phyloP scores from a whole-genome alignment of 2,329 filamentous ascomycete species.

The Microsporum audouinii region DNA sequence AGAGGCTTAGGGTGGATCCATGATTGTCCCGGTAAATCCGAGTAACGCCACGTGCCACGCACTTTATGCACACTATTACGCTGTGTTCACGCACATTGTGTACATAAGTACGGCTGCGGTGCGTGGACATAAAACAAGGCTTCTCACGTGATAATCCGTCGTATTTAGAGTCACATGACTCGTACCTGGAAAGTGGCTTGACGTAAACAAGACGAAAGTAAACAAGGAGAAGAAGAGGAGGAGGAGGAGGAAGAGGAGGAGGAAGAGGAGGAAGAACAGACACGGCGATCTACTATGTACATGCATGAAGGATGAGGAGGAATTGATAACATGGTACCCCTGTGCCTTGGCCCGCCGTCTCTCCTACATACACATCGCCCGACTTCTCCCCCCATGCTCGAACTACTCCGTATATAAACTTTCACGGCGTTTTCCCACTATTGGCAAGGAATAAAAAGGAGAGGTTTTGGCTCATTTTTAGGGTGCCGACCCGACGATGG shows the following conservation, averaged over 20 bases:
- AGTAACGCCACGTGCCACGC: too few species aligned
- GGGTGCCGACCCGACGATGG: background rate
- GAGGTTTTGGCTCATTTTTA: background rate
- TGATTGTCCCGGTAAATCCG: too few species aligned
- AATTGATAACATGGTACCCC: background rate
- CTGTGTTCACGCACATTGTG: too few species aligned
- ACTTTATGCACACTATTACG: too few species aligned
- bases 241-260: background rate
- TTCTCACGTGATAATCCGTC: too few species aligned
- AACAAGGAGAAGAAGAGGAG: background rate
- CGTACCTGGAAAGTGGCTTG: too few species aligned
- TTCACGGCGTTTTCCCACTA: background rate
- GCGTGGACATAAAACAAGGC: too few species aligned
- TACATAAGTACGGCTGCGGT: too few species aligned
- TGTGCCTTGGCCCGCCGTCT: too few species aligned
- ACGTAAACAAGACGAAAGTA: background rate
- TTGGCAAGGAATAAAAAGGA: background rate
- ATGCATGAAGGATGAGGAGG: background rate
- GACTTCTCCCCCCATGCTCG: background rate
- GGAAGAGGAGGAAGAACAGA: background rate
- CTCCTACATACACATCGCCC: too few species aligned
- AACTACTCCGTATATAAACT: background rate
- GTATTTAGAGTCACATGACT: too few species aligned
- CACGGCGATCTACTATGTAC: background rate
- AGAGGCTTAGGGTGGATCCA: too few species aligned